These are phyloP conservation scores for Tilletiaria anomala DNA, from an alignment of 1,284 basidiomycete genomes.

Conservation along the genomic window DNA sequence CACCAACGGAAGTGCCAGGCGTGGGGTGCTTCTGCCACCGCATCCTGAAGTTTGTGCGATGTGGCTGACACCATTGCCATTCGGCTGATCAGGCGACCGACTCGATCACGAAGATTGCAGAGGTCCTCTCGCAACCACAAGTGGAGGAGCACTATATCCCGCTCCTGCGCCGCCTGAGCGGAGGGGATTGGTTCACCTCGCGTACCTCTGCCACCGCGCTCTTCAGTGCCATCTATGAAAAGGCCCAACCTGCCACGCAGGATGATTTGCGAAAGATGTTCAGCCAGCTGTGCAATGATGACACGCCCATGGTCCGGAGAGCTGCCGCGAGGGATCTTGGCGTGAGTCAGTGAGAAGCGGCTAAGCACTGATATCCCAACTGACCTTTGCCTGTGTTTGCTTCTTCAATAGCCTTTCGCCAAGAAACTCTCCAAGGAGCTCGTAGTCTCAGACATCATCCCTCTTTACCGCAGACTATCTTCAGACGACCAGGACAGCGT, in stretches of 20 bases:
- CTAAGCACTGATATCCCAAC: neutral
- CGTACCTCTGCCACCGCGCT: constrained; percentile 88
- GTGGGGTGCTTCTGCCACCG: constrained; percentile 6
- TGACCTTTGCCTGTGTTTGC: neutral
- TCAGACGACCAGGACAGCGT: constrained; percentile 98
- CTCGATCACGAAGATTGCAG: constrained; percentile 82
- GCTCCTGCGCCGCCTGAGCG: constrained; percentile 70
- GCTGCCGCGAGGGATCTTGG: constrained; percentile 93
- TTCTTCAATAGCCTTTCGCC: constrained; percentile 18
- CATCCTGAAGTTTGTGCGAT: neutral
- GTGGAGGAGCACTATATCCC: constrained; percentile 87
- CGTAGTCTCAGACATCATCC: constrained; percentile 64
- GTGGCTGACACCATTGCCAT: neutral
- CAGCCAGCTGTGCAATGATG: constrained; percentile 68
- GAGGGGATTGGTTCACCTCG: constrained; percentile 99
- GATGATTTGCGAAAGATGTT: constrained; percentile 83
- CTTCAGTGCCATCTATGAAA: constrained; percentile 77
- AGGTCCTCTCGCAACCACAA: constrained; percentile 61
- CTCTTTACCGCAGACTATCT: constrained; percentile 85
- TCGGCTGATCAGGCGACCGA: constrained; percentile 84
- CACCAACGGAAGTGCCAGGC: too few species aligned
- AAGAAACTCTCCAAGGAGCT: constrained; percentile 40
- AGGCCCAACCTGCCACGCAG: constrained; percentile 48
- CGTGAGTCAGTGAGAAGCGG: constrained; percentile 46
- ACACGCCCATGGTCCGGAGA: constrained; percentile 96